Conservation (phyloP, 1,284 basidiomycete species). For the Puccinia hordei region DNA sequence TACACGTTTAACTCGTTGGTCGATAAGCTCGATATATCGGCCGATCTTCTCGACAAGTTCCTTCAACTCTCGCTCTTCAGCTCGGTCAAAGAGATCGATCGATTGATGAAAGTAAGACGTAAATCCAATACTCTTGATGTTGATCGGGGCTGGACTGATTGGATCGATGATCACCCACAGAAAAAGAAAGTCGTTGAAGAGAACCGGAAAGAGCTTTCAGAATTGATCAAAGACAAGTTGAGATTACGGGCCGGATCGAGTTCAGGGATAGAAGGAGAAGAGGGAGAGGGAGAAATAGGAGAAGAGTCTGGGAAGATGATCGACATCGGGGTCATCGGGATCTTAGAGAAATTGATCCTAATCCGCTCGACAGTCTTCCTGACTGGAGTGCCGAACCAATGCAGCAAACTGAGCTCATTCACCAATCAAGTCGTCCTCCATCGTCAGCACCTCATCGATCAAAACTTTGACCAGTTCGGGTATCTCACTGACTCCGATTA, state of each 20-base stretch:
- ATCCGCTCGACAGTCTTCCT: slow-evolving; percentile 55
- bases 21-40: neutral
- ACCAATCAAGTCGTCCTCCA: slow-evolving; percentile 55
- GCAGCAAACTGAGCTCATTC: slow-evolving; percentile 56
- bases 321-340: slow-evolving; percentile 57
- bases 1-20: slow-evolving; percentile 10
- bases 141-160: neutral
- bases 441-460: slow-evolving; percentile 7
- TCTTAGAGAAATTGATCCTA: slow-evolving; percentile 57
- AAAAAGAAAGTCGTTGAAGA: neutral
- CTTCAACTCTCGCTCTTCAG: slow-evolving; percentile 51
- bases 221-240: neutral
- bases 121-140: no score
- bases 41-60: neutral
- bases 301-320: neutral
- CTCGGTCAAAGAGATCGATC: slow-evolving; percentile 47
- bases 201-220: neutral
- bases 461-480: neutral
- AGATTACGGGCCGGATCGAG: slow-evolving; percentile 42
- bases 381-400: slow-evolving; percentile 54
- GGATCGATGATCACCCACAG: neutral
- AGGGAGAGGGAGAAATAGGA: neutral
- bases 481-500: neutral
- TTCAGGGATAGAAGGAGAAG: neutral
- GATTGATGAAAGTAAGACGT: neutral